Evolutionary conservation across 2,329 filamentous ascomycete genomes (phyloP).

Genomic region (Penicillium sp.): DNA sequence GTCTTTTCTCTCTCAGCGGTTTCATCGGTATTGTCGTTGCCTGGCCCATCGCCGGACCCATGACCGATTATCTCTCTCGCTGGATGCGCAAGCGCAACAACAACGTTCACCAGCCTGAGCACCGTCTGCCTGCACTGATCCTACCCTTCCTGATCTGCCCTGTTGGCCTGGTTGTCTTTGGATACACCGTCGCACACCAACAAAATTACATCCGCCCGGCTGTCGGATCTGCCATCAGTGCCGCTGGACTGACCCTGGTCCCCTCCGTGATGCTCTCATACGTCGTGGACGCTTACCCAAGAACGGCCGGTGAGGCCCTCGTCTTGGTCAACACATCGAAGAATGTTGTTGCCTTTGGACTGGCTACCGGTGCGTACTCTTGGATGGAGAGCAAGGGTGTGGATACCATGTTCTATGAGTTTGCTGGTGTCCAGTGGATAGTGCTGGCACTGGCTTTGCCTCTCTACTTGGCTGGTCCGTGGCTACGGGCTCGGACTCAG

Average conservation of each 20-base stretch:
- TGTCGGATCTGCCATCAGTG: conserved; percentile 30
- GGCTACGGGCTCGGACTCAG: conserved; percentile 16
- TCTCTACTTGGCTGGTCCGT: conserved; percentile 33
- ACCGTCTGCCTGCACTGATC: conserved; percentile 40
- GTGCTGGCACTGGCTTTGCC: conserved; percentile 30
- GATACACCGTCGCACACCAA: conserved; percentile 28
- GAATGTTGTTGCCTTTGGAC: conserved; percentile 29
- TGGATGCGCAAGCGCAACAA: conserved; percentile 34
- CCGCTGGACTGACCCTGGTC: conserved; percentile 31
- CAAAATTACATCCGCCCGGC: conserved; percentile 27
- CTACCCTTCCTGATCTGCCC: conserved; percentile 40
- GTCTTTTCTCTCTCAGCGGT: conserved; percentile 33
- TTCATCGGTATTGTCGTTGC: conserved; percentile 43
- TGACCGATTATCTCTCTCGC: conserved; percentile 43
- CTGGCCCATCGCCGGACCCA: conserved; percentile 39
- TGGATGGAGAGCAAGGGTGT: conserved; percentile 33
- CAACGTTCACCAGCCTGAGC: conserved; percentile 41
- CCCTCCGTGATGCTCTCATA: conserved; percentile 38
- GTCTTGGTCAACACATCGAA: conserved; percentile 36
- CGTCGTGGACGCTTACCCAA: conserved; percentile 35
- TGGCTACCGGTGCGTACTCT: conserved; percentile 27
- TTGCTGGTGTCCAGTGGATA: conserved; percentile 37
- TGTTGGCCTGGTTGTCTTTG: conserved; percentile 34
- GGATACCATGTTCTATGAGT: conserved; percentile 37
- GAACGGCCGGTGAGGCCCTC: conserved; percentile 32